Base-by-base conservation (phyloP, 2,329 filamentous ascomycete species). In the Neopestalotiopsis sp. region DNA sequence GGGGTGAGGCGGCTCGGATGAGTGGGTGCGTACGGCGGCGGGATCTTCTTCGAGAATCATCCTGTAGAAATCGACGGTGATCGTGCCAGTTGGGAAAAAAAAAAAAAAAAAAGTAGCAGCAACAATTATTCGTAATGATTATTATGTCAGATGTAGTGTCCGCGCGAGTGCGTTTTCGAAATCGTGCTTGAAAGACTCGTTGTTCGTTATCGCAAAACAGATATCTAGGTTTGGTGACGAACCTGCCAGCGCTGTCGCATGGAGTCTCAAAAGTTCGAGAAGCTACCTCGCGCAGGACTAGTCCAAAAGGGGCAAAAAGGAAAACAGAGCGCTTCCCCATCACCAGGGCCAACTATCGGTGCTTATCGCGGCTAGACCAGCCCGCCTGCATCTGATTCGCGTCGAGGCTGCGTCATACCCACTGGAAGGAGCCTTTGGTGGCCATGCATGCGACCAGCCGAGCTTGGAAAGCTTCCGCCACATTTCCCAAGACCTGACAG, bases 11-110 rank as follows among this genome's bases (percentile, higher is more conserved):
- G 34, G 73, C 67, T 62, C 59, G 52, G 52, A 34, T 61, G 40
- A 49, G 62, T 65, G 67, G 49, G 56, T 24, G 78, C 89, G 70
- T 89, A 97, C 94, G 59, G 91, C 92, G 59, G 93, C 93, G 73
- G 95, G 95, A 80, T 96, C 93, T 84, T 98, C 95, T 82, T 97
- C 94, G 83, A 98, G 93, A 79, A 98, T 88, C 92, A 98, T 98
- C 72, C 83, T 94, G 84, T 70, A 69, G 69, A 71, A 52, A 52
- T 38, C 10, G 45, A 9, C 9, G n/a, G n/a, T 52, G 14, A 6
- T 24, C 1, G 20, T 38, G 17, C 45, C n/a, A 9, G 17, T 52
- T 17, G 45, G 42, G 14, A 24, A 24, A n/a, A n/a, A n/a, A n/a
- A n/a, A n/a, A n/a, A n/a, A 28, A 28, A 28, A 24, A 28, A 52